Evolutionary conservation across 441 rosid genomes (phyloP).

Genomic region (Cnidoscolus chayamansa): DNA sequence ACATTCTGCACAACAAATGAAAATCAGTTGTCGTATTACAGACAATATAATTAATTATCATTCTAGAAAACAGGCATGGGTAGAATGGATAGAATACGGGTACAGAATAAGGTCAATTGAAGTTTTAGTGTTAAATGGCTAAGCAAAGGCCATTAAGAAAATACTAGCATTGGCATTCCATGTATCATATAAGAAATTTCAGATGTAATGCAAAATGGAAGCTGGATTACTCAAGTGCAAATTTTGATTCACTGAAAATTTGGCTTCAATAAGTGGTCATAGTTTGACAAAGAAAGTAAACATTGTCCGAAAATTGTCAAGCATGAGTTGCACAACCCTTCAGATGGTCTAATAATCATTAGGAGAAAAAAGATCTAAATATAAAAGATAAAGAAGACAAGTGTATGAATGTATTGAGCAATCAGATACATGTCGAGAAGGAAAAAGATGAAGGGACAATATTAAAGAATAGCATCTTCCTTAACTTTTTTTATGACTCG

Average conservation of each 20-base stretch:
- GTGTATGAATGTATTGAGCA: slow-evolving; percentile 3
- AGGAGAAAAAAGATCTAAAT: not conserved
- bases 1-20: slow-evolving; percentile 59
- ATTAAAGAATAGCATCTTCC: not conserved
- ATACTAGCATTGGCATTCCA: not conserved
- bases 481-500: not conserved
- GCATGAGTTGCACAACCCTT: not conserved
- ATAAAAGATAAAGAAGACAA: not conserved
- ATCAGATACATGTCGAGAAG: not conserved
- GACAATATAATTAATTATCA: not conserved
- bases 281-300: not conserved
- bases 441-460: no score
- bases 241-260: not conserved
- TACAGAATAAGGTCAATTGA: slow-evolving; percentile 6
- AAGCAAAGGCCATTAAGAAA: not conserved
- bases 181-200: not conserved
- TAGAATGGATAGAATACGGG: slow-evolving; percentile 1
- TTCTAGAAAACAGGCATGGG: not conserved
- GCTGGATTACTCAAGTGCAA: not conserved
- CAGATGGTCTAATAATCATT: not conserved
- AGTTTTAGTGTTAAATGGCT: not conserved
- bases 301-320: not conserved
- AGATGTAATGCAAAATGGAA: not conserved
- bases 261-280: not conserved
- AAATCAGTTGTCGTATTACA: not conserved